A percentile compares a stretch with the other conserved stretches of the same genome.
These are phyloP conservation scores for Venustampulla echinocandica DNA, from an alignment of 495 filamentous ascomycete species.

Conservation along the genomic window DNA sequence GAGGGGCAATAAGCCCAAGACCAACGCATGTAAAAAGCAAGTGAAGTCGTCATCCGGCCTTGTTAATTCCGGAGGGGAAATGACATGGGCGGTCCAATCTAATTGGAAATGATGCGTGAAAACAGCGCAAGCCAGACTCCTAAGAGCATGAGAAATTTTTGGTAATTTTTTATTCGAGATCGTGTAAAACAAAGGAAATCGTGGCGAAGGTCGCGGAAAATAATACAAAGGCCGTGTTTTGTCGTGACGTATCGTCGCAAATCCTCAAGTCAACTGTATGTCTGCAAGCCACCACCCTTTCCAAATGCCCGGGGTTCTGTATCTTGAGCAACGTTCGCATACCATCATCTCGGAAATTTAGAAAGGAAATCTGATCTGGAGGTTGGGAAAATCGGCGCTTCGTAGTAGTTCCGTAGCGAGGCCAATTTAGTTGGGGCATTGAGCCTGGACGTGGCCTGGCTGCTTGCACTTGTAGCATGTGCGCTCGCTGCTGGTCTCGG, in stretches of 20 bases:
- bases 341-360: conserved; percentile 13
- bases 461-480: conserved; percentile 99
- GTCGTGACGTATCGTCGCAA: conserved; percentile 10
- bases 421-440: conserved; percentile 41
- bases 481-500: conserved; percentile 79
- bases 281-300: conserved; percentile 22
- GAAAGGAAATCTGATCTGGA: conserved; percentile 9
- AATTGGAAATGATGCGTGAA: not conserved
- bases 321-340: conserved; percentile 13
- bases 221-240: conserved; percentile 17
- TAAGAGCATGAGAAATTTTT: conserved; percentile 1
- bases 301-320: conserved; percentile 24
- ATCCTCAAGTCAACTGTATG: conserved; percentile 24
- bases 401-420: conserved; percentile 12
- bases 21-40: not conserved
- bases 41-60: no score
- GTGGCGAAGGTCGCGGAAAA: conserved; percentile 5
- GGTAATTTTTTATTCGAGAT: not conserved
- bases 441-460: conserved; percentile 88
- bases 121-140: conserved; percentile 11
- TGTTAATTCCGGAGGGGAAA: no score
- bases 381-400: conserved; percentile 4
- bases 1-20: no score
- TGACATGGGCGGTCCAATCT: not conserved
- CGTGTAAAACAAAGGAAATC: conserved; percentile 3